Percentiles rank a stretch among this genome's conserved stretches.
Conservation (phyloP, 2,329 filamentous ascomycete genomes). For the Phialemoniopsis sp. region DNA sequence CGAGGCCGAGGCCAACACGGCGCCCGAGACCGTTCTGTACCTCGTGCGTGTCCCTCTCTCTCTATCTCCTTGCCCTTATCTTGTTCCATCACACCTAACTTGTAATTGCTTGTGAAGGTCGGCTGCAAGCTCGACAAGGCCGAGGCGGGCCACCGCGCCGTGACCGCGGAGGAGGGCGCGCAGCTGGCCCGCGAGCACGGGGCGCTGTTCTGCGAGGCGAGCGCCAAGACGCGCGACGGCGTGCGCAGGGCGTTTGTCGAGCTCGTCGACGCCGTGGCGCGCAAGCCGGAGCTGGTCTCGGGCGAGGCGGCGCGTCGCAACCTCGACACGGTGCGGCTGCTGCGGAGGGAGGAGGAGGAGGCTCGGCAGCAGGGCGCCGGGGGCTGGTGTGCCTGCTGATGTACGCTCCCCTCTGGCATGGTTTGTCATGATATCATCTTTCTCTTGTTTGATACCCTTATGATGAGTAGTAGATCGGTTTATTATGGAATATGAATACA, state of each 20-base stretch:
- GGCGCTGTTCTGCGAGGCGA: constrained; percentile 48
- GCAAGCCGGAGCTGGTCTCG: constrained; percentile 34
- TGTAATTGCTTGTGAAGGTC: constrained; percentile 22
- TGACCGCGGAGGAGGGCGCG: constrained; percentile 41
- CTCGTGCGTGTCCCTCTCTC: no score
- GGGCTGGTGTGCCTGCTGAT: constrained; percentile 1
- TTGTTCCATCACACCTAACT: background rate
- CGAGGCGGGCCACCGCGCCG: constrained; percentile 28
- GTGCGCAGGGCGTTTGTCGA: constrained; percentile 47
- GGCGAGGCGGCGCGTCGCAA: constrained; percentile 9
- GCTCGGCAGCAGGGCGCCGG: constrained; percentile 6
- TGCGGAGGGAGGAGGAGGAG: constrained; percentile 20
- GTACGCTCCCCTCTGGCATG: background rate
- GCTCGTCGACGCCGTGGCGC: constrained; percentile 44
- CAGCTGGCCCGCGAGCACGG: constrained; percentile 40
- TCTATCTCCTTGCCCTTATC: constrained; percentile 5
- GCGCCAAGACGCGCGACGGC: constrained; percentile 48
- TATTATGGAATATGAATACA: no score
- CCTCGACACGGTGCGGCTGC: constrained; percentile 13
- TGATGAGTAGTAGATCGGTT: no score
- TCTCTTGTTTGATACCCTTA: background rate
- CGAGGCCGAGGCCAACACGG: constrained; percentile 45
- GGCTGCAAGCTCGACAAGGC: constrained; percentile 48
- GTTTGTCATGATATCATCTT: no score
- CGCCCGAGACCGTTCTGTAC: constrained; percentile 42